Evolutionary conservation across 768 basidiomycete genomes (phyloP), one percentile per base, ranked within the genome.

Genomic region (Mycena filopes): DNA sequence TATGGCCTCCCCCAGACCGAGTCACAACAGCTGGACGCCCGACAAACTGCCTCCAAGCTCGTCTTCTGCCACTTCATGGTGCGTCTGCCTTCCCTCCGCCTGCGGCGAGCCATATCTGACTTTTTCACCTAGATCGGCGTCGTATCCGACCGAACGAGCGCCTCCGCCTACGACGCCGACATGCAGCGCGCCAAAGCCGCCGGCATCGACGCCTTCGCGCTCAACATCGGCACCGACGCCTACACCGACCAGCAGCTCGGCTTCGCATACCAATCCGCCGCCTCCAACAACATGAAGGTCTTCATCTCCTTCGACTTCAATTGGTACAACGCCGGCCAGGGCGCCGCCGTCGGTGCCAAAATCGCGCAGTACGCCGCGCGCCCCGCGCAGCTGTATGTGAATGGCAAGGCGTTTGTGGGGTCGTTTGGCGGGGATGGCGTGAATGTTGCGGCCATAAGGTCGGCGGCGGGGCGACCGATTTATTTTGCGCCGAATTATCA

Each of bases 391-490:
- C 73, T 81, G 40, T 70, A 68, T 20, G 77, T 79, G 60, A 70
- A 79, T 51, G 73, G 74, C 42, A 78, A 79, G 63, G 76, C 74
- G 2, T 77, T 84, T 53, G 80, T 80, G 8, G 81, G 81, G 4
- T 82, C 83, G 0, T 85, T 84, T 69, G 77, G 76, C 49, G 85
- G 79, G 48, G 84, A 85, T 47, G 76, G 77, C 57, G 36, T 72
- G 16, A 50, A 72, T 36, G 66, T 68, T 9, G 43, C 23, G 2
- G 57, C 66, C 0, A 8, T 72, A 6, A 45, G 66, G 16, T 40
- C 64, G 1, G 69, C 67, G 1, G 69, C 69, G 11, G 69, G 66
- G 1, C 16, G 50, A 4, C 23, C 45, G 10, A 28, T 68, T 18
- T 70, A 65, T 36, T 63, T 57, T 26, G 69, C 65, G 11, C 69